Base-by-base conservation (phyloP, 2,329 filamentous ascomycete genomes). In the Cladosporium sp. region DNA sequence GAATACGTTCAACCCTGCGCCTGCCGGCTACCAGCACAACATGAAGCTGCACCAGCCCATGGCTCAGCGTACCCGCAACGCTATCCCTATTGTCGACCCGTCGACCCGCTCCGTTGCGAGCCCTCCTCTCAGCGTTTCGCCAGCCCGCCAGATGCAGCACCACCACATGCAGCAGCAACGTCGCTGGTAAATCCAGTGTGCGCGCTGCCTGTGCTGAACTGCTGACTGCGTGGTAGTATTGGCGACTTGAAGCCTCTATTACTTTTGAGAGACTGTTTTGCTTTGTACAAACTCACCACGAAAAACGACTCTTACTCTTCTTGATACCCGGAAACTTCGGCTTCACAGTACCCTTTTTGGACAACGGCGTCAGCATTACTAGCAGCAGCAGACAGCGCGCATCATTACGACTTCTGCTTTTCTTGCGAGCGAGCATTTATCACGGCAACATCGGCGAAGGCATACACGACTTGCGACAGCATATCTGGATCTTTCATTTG, bases 21-120 rank as follows among this genome's bases (percentile, higher is more conserved):
- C 88, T 36, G 51, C 67, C 26, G 80, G 84, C 72, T 91, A 86
- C 79, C 88, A 91, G 81, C 78, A 78, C 69, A 68, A 88, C 79
- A 84, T 94, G 73, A 97, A 96, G 82, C 84, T 96, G 68, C 92
- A 97, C 80, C 94, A 97, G 83, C 92, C 93, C 67, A 86, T 93
- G 68, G 92, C 93, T 68, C 92, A 93, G 69, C 91, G 95, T 72
- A 88, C 90, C 66, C 92, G 93, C 79, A 98, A 97, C 79, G 92
- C 95, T 75, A 98, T 98, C 71, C 94, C 94, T 66, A 99, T 99
- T 78, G 92, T 98, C 80, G 96, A 99, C 84, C 95, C 95, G 63
- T 91, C 87, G 72, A 97, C 94, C 65, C 93, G 95, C 75, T 88
- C 93, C 75, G 90, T 97, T 83, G 89, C 92, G 65, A 96, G 92